Evolutionary conservation across 768 basidiomycete species (phyloP), one percentile per base, ranked within the genome.

Genomic region (Ramaria rubella): DNA sequence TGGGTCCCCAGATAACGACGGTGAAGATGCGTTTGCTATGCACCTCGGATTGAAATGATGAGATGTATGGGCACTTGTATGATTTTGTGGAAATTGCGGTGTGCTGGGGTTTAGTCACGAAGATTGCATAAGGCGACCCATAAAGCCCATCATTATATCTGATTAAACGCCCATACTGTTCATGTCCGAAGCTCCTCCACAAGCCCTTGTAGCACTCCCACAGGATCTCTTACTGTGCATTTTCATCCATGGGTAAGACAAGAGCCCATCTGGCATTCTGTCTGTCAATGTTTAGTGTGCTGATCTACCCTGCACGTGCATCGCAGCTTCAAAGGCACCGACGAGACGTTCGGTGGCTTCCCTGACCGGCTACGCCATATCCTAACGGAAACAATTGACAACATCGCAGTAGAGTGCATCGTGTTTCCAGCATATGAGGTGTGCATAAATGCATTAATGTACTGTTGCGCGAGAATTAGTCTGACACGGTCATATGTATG

Each of bases 1-100:
- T 9, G 27, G 11, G 17, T n/a, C 14, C 0, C 38, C 55, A 95
- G 93, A 95, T 72, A 92, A 92, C 2, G 93, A 96, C 64, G 93
- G 93, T 3, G 93, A 96, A 70, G 92, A 94, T 59, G 94, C 94
- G 19, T 94, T 92, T 66, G 86, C 90, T 2, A 96, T 96, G 93
- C 79, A 84, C 21, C 76, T 92, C 38, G 74, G 76, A 5, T 73
- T 92, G 58, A 75, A 42, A 24, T 9, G 12, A 19, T 58, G 40
- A 42, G n/a, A n/a, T 38, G n/a, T 23, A 36, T 54, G 38, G 21
- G 29, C 21, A 21, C n/a, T 46, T 38, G 19, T 34, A 15, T 53
- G 52, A n/a, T n/a, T n/a, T n/a, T n/a, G n/a, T n/a, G n/a, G n/a
- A n/a, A n/a, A n/a, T n/a, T n/a, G n/a, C n/a, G n/a, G n/a, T n/a